phyloP scores from a whole-genome alignment of 495 filamentous ascomycete genomes.

The Clohesyomyces aquaticus region DNA sequence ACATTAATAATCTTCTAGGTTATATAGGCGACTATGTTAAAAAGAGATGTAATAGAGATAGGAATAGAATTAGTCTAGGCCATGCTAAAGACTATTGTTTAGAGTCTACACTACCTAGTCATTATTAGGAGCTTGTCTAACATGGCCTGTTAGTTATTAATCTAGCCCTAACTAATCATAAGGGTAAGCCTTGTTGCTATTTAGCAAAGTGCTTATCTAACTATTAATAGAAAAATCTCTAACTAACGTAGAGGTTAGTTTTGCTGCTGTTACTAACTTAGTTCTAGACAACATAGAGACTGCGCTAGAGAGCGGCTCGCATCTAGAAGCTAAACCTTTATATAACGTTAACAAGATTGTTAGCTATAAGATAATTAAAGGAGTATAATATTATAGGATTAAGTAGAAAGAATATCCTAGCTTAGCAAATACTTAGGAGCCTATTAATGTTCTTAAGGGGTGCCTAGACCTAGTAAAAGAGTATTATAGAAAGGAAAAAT shows the following conservation, averaged over 20 bases:
- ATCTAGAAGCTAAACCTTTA: neutral
- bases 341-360: neutral
- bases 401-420: neutral
- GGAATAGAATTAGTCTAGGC: neutral
- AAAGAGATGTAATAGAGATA: neutral
- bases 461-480: neutral
- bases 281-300: neutral
- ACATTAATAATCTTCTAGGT: neutral
- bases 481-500: neutral
- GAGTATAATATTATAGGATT: neutral
- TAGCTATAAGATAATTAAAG: constrained; percentile 1
- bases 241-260: neutral
- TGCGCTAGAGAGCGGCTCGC: neutral
- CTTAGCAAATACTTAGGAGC: neutral
- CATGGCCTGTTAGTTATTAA: neutral
- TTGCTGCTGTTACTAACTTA: neutral
- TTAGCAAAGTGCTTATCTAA: neutral
- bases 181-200: neutral
- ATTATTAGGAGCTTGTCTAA: neutral
- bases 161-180: neutral
- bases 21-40: neutral
- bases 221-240: neutral
- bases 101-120: neutral
- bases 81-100: neutral
- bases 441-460: neutral